These are phyloP conservation scores for Ophiostoma novo-ulmi DNA, from an alignment of 2,329 filamentous ascomycete genomes.

Conservation along the genomic window DNA sequence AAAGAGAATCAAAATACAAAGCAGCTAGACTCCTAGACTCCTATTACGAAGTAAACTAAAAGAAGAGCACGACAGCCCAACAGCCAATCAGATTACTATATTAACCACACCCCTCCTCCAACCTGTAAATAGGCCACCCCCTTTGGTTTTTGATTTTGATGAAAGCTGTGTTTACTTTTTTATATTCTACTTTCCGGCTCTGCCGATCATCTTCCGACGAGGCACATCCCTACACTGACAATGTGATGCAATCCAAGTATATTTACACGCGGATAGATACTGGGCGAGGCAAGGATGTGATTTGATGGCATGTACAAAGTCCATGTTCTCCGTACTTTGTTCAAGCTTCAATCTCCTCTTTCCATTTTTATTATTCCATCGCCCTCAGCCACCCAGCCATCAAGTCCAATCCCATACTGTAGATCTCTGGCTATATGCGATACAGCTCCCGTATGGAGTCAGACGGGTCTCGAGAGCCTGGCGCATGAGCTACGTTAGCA, in stretches of 20 bases:
- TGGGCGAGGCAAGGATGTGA: constrained; percentile 12
- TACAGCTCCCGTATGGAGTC: constrained; percentile 5
- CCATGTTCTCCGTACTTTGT: neutral
- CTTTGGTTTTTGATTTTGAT: neutral
- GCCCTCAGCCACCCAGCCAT: constrained; percentile 6
- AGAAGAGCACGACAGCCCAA: neutral
- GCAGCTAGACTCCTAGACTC: neutral
- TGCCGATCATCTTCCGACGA: neutral
- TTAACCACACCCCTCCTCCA: neutral
- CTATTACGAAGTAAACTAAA: neutral
- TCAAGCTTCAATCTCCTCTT: neutral
- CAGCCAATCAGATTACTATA: neutral
- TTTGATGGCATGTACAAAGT: neutral
- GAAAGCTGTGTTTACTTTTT: neutral
- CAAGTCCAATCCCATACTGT: neutral
- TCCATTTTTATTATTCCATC: neutral
- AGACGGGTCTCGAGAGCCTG: constrained; percentile 6
- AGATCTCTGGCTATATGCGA: constrained; percentile 11
- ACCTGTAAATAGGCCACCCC: neutral
- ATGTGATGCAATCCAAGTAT: constrained; percentile 7
- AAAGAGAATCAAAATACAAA: neutral
- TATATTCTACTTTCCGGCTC: neutral
- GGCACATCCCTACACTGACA: neutral
- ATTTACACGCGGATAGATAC: constrained; percentile 9
- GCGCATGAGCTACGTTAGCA: constrained; percentile 9